Evolutionary conservation across 1,139 yeast genomes (phyloP), one percentile per base, ranked within the genome.

Genomic region (Nadsonia commutata): DNA sequence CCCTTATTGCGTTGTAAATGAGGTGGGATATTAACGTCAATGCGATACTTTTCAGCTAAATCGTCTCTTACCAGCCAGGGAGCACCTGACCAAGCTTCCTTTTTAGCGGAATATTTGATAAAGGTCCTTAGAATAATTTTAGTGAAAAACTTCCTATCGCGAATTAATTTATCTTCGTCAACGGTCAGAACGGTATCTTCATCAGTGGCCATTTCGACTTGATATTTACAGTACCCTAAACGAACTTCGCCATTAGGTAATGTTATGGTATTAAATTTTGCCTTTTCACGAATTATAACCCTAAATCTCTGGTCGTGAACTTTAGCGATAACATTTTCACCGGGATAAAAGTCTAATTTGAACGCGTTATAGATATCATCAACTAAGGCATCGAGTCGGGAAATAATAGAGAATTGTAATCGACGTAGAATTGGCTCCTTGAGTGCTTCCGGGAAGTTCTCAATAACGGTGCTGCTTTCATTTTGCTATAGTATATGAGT

Each of bases 41-140:
- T 59, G 43, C 62, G 46, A 52, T 64, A 61, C 45, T 51, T 54
- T 27, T 50, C 50, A 8, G 68, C 68, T 58, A 76, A 85, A 52
- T 79, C 78, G 31, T 75, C 77, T 57, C 81, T 82, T n/a, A 90
- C 94, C 18, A 90, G 78, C 97, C 97, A 90, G 1, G 98, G 97
- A 2, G 97, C 94, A 2, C 97, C 96, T 39, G 80, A 71, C 68
- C 82, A 82, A 46, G 80, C 73, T 3, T 90, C 84, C 52, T 95
- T 73, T 3, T 84, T 71, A 53, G 90, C 76, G 4, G 95, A 78
- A 53, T 86, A 72, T 56, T 88, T 88, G 55, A 90, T 75, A 54
- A 90, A 90, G 0, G 95, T 83, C 59, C 88, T 81, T 37, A 90
- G 80, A 47, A 83, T 71, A 74, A 90, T 80, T 59, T 90, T 90